Evolutionary conservation across 768 basidiomycete genomes (phyloP).

Genomic region (Rhodosporidiobolus odoratus): DNA sequence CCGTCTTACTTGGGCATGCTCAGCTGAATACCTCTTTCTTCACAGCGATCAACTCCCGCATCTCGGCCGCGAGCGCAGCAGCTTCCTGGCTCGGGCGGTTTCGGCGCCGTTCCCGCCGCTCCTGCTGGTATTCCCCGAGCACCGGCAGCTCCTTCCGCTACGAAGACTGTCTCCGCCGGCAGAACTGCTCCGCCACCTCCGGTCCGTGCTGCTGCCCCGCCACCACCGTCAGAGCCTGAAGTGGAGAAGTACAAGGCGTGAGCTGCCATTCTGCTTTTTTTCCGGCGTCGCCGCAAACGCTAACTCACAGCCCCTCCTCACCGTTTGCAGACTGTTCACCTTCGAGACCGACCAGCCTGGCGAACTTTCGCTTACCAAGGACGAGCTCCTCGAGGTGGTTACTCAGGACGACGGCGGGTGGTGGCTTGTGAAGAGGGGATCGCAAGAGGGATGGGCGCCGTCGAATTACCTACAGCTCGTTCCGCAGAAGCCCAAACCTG

Average conservation of each 20-base stretch:
- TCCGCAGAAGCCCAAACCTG: slow-evolving; percentile 67
- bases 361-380: slow-evolving; percentile 82
- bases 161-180: slow-evolving; percentile 38
- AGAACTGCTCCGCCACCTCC: slow-evolving; percentile 53
- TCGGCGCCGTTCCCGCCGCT: slow-evolving; percentile 42
- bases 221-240: slow-evolving; percentile 59
- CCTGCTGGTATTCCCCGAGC: slow-evolving; percentile 44
- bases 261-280: neutral
- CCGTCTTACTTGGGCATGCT: fast-evolving
- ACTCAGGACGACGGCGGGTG: slow-evolving; percentile 94
- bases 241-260: slow-evolving; percentile 72
- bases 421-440: slow-evolving; percentile 88
- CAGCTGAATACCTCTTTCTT: slow-evolving; percentile 35
- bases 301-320: neutral
- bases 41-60: slow-evolving; percentile 37
- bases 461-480: slow-evolving; percentile 58
- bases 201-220: slow-evolving; percentile 51
- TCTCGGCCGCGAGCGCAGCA: slow-evolving; percentile 45
- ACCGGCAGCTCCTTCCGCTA: slow-evolving; percentile 39
- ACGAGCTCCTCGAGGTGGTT: slow-evolving; percentile 82
- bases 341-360: slow-evolving; percentile 82
- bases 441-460: slow-evolving; percentile 88
- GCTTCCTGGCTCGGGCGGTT: slow-evolving; percentile 14
- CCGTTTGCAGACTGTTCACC: slow-evolving; percentile 60
- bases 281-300: neutral